Evolutionary conservation across 306 rosid species (phyloP).

Genomic region (Alnus glutinosa): DNA sequence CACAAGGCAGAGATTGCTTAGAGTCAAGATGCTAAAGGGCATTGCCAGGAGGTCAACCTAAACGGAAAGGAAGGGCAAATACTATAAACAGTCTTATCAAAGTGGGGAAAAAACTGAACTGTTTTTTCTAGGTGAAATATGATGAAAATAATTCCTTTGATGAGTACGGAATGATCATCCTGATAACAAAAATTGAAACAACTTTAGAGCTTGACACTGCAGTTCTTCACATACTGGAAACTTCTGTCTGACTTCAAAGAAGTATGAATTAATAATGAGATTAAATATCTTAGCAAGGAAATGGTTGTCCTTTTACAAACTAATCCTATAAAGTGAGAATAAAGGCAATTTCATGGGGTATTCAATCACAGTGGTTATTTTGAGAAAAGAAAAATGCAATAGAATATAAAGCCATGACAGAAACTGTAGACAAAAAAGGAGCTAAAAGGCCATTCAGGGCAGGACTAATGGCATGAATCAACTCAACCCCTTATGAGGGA

Average conservation of each 20-base stretch:
- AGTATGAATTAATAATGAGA: neutral
- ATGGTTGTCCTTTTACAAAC: too few species aligned
- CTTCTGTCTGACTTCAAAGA: neutral
- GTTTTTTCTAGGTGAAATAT: neutral
- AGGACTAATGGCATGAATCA: neutral
- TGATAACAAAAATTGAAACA: neutral
- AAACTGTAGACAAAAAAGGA: neutral
- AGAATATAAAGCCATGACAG: neutral
- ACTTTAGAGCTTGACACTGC: neutral
- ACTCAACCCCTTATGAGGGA: neutral
- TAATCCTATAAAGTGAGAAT: too few species aligned
- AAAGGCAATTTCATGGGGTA: too few species aligned
- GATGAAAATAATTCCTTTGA: neutral
- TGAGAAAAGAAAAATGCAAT: neutral
- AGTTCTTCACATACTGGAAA: neutral
- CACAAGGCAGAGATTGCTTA: neutral
- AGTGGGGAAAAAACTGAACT: neutral
- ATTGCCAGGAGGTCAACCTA: neutral
- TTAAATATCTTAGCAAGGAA: neutral
- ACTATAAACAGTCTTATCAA: neutral
- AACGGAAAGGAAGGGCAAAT: neutral
- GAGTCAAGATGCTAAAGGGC: too few species aligned
- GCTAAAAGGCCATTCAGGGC: neutral
- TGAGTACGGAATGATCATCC: neutral
- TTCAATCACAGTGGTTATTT: neutral